phyloP scores from a whole-genome alignment of 2,329 filamentous ascomycete species.

The Scorias spongiosa region DNA sequence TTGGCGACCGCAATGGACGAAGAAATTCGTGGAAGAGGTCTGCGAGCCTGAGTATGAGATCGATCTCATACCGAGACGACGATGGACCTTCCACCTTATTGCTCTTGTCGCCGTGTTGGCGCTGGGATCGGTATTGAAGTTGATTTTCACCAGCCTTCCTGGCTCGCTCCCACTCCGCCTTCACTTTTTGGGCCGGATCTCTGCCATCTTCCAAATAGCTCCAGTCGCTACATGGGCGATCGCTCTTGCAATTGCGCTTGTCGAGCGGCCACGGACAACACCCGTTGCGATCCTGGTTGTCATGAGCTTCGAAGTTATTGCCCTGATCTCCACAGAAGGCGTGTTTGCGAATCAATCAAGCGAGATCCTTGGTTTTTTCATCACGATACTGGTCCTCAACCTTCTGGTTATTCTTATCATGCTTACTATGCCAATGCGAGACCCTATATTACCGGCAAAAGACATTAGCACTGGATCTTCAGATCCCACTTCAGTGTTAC shows the following conservation, averaged over 20 bases:
- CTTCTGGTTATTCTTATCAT: conserved; percentile 37
- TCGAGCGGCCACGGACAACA: conserved; percentile 13
- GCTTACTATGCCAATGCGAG: conserved; percentile 54
- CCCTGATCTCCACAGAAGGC: conserved; percentile 11
- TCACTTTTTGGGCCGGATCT: conserved; percentile 1
- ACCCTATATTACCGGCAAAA: conserved; percentile 37
- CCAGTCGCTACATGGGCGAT: conserved; percentile 12
- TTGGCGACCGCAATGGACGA: conserved; percentile 35
- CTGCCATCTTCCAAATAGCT: conserved; percentile 2
- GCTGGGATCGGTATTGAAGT: conserved; percentile 8
- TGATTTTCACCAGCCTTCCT: neutral
- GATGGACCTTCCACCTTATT: conserved; percentile 9
- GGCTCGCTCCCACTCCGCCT: neutral
- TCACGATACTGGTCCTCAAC: conserved; percentile 22
- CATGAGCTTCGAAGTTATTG: conserved; percentile 7
- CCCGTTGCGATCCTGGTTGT: conserved; percentile 13
- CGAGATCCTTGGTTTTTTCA: conserved; percentile 18
- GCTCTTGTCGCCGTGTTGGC: conserved; percentile 7
- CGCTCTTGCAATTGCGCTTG: conserved; percentile 8
- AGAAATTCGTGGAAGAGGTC: conserved; percentile 34
- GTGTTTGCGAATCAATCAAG: conserved; percentile 3
- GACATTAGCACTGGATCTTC: conserved; percentile 46
- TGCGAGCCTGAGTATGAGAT: conserved; percentile 7
- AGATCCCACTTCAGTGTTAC: conserved; percentile 42
- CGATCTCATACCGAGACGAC: conserved; percentile 19